Evolutionary conservation across 1,284 basidiomycete genomes (phyloP).

Genomic region (Ustanciosporium gigantosporum): DNA sequence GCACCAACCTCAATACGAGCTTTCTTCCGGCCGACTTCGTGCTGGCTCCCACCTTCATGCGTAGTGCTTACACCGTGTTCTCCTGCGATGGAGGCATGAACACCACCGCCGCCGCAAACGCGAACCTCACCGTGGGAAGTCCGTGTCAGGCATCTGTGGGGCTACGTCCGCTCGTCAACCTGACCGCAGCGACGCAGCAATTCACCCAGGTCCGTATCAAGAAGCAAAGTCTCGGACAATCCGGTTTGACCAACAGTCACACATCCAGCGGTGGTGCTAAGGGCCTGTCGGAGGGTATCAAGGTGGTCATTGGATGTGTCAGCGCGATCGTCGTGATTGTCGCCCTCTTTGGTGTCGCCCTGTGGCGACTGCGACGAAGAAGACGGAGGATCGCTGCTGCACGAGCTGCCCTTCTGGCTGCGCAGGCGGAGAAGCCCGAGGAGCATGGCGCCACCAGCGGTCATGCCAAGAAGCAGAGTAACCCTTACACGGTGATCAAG

Average conservation of each 20-base stretch:
- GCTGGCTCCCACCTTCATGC: conserved; percentile 49
- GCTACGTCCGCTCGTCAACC: conserved; percentile 41
- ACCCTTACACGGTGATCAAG: conserved; percentile 30
- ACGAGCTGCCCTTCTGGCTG: conserved; percentile 19
- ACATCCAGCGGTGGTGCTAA: conserved; percentile 22
- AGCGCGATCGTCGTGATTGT: conserved; percentile 43
- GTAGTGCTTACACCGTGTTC: conserved; percentile 49
- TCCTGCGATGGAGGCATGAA: conserved; percentile 40
- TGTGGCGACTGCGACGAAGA: conserved; percentile 35
- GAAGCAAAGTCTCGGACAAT: conserved; percentile 44
- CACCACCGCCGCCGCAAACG: conserved; percentile 6
- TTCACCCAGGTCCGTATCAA: conserved; percentile 51
- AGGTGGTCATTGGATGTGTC: conserved; percentile 45
- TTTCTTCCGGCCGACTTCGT: conserved; percentile 48
- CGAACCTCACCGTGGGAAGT: conserved; percentile 19
- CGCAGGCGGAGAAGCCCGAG: conserved; percentile 18
- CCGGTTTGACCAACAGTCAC: conserved; percentile 12
- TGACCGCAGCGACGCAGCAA: conserved; percentile 34
- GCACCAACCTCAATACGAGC: conserved; percentile 21
- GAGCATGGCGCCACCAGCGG: neutral
- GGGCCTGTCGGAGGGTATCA: conserved; percentile 49
- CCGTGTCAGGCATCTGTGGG: conserved; percentile 42
- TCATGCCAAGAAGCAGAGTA: conserved; percentile 36
- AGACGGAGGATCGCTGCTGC: conserved; percentile 27
- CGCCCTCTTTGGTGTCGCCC: conserved; percentile 35